A percentile compares a stretch with the other conserved stretches of the same genome.
phyloP scores from a whole-genome alignment of 345 rosid genomes.

The Iberis pinnata region DNA sequence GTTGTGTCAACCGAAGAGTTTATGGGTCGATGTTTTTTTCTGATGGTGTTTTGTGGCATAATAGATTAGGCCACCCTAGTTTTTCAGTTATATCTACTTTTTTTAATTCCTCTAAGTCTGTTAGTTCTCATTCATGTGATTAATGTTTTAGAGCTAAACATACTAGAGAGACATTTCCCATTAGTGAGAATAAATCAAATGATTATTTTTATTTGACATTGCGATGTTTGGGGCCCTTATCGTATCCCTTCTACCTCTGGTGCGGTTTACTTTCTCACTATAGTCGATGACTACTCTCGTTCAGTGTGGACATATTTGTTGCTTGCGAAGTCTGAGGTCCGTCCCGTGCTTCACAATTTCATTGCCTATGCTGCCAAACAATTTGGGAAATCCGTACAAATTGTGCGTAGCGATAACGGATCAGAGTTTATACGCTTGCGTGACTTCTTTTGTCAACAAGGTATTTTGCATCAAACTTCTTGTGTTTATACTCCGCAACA shows the following conservation, averaged over 20 bases:
- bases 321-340: background rate
- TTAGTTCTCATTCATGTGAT: no score
- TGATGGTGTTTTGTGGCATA: no score
- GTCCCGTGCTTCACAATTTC: background rate
- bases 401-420: background rate
- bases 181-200: background rate
- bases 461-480: background rate
- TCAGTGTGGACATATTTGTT: background rate
- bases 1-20: background rate
- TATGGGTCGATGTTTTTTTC: no score
- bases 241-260: background rate
- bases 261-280: background rate
- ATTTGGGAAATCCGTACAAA: accelerated
- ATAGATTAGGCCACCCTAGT: no score
- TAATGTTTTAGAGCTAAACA: no score
- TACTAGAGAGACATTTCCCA: background rate
- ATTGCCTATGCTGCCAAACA: background rate
- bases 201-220: background rate
- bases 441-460: background rate
- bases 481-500: background rate
- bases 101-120: no score
- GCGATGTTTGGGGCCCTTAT: background rate
- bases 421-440: background rate
- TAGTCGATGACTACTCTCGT: background rate
- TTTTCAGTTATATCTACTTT: no score